phyloP scores from a whole-genome alignment of 2,329 filamentous ascomycete species.

The Alternaria hordeiaustralica region DNA sequence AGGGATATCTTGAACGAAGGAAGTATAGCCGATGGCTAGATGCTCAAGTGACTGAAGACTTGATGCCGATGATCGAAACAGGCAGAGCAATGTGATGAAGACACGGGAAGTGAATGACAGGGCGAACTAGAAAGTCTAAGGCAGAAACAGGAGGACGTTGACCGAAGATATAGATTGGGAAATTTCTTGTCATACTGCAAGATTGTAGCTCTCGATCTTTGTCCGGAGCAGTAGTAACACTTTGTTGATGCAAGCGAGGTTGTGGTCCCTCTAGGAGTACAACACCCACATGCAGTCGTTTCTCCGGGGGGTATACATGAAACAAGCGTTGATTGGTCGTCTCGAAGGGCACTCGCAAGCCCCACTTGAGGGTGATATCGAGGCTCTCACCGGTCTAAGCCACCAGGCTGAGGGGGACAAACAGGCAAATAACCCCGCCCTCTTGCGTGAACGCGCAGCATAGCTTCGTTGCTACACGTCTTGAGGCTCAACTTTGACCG shows the following conservation, averaged over 20 bases:
- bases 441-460: constrained; percentile 2
- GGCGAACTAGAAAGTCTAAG: constrained; percentile 10
- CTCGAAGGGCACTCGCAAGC: constrained; percentile 18
- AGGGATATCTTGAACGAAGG: neutral
- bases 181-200: constrained; percentile 8
- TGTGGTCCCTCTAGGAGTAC: constrained; percentile 12
- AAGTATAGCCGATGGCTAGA: neutral
- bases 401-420: constrained; percentile 14
- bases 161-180: constrained; percentile 19
- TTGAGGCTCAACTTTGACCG: constrained; percentile 29
- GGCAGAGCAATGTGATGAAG: neutral
- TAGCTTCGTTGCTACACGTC: neutral
- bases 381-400: constrained; percentile 30
- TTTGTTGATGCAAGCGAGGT: constrained; percentile 15
- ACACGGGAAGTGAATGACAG: constrained; percentile 8
- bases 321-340: constrained; percentile 18
- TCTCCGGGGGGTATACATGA: constrained; percentile 2
- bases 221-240: constrained; percentile 15
- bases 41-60: neutral
- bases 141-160: constrained; percentile 21
- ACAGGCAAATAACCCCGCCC: constrained; percentile 21
- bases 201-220: constrained; percentile 5
- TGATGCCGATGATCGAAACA: neutral
- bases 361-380: constrained; percentile 17
- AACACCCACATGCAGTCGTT: constrained; percentile 5